phyloP scores from a whole-genome alignment of 139 green algal genomes.

The Chlorella sp. region DNA sequence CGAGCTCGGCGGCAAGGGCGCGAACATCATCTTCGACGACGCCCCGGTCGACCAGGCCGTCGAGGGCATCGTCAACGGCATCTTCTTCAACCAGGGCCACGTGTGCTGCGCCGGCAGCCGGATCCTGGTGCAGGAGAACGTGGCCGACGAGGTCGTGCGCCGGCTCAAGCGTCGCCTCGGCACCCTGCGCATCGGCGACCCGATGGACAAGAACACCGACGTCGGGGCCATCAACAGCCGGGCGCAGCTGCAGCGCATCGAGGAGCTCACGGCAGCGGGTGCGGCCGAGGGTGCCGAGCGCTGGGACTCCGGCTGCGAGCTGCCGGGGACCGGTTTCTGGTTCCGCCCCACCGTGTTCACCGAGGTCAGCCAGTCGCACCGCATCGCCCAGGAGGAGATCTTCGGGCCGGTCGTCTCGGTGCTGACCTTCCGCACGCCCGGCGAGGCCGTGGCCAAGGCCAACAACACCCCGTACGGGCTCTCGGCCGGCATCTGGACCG shows the following conservation, averaged over 20 bases:
- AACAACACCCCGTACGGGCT: slow-evolving; percentile 69
- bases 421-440: slow-evolving; percentile 52
- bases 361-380: slow-evolving; percentile 36
- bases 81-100: no score
- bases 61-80: no score
- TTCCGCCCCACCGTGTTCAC: slow-evolving; percentile 31
- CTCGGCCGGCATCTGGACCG: slow-evolving; percentile 55
- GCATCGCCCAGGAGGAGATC: slow-evolving; percentile 56
- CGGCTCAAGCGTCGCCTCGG: slow-evolving; percentile 43
- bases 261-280: slow-evolving; percentile 46
- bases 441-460: slow-evolving; percentile 65
- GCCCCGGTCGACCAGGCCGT: no score
- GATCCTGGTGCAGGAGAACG: no score
- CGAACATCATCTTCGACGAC: no score
- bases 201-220: slow-evolving; percentile 47
- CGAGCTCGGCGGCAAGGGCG: no score
- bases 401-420: slow-evolving; percentile 65
- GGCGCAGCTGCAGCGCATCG: slow-evolving; percentile 67
- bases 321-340: slow-evolving; percentile 50
- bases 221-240: no score
- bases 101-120: no score
- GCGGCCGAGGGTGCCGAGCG: slow-evolving; percentile 44
- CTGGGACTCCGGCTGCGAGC: slow-evolving; percentile 20
- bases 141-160: no score
- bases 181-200: slow-evolving; percentile 46